Conservation (phyloP, 106 monocot species). For the Hemerocallis citrina region DNA sequence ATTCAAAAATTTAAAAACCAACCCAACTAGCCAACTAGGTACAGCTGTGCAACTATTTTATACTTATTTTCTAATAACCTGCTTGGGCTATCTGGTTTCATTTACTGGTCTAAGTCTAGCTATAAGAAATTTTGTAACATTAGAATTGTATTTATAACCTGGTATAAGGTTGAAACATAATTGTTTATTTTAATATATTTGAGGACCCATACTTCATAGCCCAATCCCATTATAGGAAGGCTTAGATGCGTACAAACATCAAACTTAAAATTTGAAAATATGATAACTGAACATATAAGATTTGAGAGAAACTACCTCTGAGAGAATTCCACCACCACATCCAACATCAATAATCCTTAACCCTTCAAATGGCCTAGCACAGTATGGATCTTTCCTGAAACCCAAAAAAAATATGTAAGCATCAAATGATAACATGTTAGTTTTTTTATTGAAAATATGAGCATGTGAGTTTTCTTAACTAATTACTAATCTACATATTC, state of each 20-base stretch:
- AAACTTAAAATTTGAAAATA: too few relatives aligned
- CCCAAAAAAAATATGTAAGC: neutral
- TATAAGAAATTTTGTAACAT: neutral
- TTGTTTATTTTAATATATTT: neutral
- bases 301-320: conserved; percentile 56
- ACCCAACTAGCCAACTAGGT: too few relatives aligned
- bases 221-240: neutral
- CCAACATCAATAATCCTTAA: conserved; percentile 92
- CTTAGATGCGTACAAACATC: neutral
- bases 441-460: too few relatives aligned
- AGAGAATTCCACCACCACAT: conserved; percentile 96
- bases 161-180: too few relatives aligned
- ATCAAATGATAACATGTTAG: neutral
- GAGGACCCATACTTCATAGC: neutral
- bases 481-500: too few relatives aligned
- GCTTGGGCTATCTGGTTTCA: neutral
- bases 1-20: too few relatives aligned
- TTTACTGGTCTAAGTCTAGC: neutral
- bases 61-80: neutral
- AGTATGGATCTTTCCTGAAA: conserved; percentile 63
- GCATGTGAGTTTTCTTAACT: too few relatives aligned
- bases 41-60: too few relatives aligned
- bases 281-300: neutral
- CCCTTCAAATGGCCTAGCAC: conserved; percentile 82
- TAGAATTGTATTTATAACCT: neutral